Conservation (phyloP, 805 yeast genomes). For the Cyberlindnera suaveolens region DNA sequence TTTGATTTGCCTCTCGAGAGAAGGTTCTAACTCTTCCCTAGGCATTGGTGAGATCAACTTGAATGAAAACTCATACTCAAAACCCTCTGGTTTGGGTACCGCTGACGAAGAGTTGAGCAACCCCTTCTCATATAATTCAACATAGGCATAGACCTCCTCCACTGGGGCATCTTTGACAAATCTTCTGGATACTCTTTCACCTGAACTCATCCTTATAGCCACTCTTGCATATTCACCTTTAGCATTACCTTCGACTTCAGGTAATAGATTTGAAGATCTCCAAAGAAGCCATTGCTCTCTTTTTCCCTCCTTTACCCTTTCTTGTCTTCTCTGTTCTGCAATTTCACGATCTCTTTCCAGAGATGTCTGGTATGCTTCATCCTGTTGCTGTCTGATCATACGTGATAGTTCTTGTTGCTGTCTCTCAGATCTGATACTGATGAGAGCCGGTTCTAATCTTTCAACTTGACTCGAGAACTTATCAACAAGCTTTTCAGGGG, state of each 20-base stretch:
- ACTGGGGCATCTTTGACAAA: conserved; percentile 41
- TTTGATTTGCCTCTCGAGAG: conserved; percentile 25
- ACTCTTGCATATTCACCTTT: conserved; percentile 44
- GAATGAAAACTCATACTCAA: conserved; percentile 43
- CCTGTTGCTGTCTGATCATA: conserved; percentile 63
- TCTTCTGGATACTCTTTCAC: conserved; percentile 49
- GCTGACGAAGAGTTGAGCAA: conserved; percentile 17
- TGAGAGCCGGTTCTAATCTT: conserved; percentile 56
- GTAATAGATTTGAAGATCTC: conserved; percentile 32
- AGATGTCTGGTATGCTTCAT: conserved; percentile 67
- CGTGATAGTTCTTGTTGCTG: conserved; percentile 54
- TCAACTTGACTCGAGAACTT: conserved; percentile 41
- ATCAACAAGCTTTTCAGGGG: conserved; percentile 36
- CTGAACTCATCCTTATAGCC: conserved; percentile 62
- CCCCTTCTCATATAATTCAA: conserved; percentile 42
- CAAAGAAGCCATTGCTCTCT: conserved; percentile 42
- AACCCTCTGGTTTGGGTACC: conserved; percentile 32
- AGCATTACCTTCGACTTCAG: conserved; percentile 24
- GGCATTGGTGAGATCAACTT: conserved; percentile 52
- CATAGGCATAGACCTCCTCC: conserved; percentile 66
- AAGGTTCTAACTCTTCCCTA: conserved; percentile 36
- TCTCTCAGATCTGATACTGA: conserved; percentile 54
- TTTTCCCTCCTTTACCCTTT: conserved; percentile 17
- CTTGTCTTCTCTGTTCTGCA: conserved; percentile 33
- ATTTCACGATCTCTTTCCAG: conserved; percentile 60